phyloP scores from a whole-genome alignment of 805 yeast species.

The Cyberlindnera maritima region DNA sequence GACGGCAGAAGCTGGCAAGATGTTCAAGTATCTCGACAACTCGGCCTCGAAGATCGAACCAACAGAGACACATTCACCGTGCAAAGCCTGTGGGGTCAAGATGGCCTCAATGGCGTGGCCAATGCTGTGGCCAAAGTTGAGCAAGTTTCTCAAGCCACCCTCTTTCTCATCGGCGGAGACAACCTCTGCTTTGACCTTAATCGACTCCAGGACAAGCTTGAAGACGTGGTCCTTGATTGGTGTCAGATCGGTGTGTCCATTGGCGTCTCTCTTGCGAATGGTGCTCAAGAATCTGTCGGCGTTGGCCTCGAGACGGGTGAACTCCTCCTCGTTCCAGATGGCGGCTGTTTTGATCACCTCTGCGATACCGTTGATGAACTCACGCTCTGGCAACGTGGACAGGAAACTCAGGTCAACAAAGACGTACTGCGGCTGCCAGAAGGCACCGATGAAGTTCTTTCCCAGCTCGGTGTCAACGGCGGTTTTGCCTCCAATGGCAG shows the following conservation, averaged over 20 bases:
- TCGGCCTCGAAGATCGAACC: conserved; percentile 96
- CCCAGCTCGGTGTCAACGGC: conserved; percentile 97
- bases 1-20: conserved; percentile 88
- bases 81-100: conserved; percentile 91
- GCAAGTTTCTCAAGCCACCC: conserved; percentile 85
- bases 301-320: conserved; percentile 76
- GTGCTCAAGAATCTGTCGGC: conserved; percentile 66
- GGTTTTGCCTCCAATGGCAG: conserved; percentile 97
- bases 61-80: conserved; percentile 98
- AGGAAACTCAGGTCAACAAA: conserved; percentile 86
- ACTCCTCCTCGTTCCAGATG: conserved; percentile 91
- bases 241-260: conserved; percentile 57
- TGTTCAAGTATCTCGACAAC: conserved; percentile 85
- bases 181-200: conserved; percentile 88
- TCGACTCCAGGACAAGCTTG: conserved; percentile 80
- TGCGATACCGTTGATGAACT: conserved; percentile 97
- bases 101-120: conserved; percentile 99
- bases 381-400: conserved; percentile 86
- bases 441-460: conserved; percentile 93
- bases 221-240: conserved; percentile 71
- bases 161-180: conserved; percentile 94
- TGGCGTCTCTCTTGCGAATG: conserved; percentile 49
- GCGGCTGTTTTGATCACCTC: conserved; percentile 98
- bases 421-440: conserved; percentile 92
- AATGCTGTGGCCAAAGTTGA: conserved; percentile 95